Conservation (phyloP, 1,139 yeast genomes). For the Groenewaldozyma auringiensis region DNA sequence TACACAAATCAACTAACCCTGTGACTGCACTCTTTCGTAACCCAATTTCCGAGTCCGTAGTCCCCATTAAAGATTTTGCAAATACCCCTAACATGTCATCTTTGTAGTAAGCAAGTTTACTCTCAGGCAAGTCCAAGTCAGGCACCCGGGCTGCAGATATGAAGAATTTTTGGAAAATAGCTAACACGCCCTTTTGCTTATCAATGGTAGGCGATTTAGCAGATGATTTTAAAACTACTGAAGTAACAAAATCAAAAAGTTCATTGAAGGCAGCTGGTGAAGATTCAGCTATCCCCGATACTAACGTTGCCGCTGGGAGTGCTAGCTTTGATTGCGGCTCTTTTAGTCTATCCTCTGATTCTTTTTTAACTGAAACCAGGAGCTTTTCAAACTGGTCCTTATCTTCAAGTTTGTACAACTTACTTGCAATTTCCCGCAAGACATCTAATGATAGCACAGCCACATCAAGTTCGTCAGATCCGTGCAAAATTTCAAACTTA, state of each 20-base stretch:
- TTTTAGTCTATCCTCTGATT: slow-evolving; percentile 48
- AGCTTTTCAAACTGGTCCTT: slow-evolving; percentile 18
- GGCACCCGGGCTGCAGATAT: slow-evolving; percentile 10
- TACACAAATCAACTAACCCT: slow-evolving; percentile 36
- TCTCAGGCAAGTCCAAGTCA: neutral
- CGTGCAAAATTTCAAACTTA: slow-evolving; percentile 78
- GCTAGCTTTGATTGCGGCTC: slow-evolving; percentile 45
- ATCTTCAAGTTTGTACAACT: slow-evolving; percentile 25
- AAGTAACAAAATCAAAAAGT: slow-evolving; percentile 37
- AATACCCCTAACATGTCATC: slow-evolving; percentile 60
- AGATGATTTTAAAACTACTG: slow-evolving; percentile 30
- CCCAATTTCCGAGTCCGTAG: slow-evolving; percentile 60
- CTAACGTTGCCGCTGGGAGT: slow-evolving; percentile 25
- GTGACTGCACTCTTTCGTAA: slow-evolving; percentile 59
- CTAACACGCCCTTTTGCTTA: slow-evolving; percentile 53
- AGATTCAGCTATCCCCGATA: slow-evolving; percentile 49
- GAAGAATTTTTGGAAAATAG: slow-evolving; percentile 43
- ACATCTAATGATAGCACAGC: slow-evolving; percentile 42
- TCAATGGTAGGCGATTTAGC: slow-evolving; percentile 37
- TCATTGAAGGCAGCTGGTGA: slow-evolving; percentile 38
- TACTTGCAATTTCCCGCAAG: slow-evolving; percentile 37
- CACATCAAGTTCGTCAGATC: slow-evolving; percentile 45
- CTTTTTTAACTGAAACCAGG: slow-evolving; percentile 39
- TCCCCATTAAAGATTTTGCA: slow-evolving; percentile 58
- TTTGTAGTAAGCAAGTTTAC: slow-evolving; percentile 34